Base-by-base conservation (phyloP, 73 alveolate genomes). In the Paramecium tetraurelia region DNA sequence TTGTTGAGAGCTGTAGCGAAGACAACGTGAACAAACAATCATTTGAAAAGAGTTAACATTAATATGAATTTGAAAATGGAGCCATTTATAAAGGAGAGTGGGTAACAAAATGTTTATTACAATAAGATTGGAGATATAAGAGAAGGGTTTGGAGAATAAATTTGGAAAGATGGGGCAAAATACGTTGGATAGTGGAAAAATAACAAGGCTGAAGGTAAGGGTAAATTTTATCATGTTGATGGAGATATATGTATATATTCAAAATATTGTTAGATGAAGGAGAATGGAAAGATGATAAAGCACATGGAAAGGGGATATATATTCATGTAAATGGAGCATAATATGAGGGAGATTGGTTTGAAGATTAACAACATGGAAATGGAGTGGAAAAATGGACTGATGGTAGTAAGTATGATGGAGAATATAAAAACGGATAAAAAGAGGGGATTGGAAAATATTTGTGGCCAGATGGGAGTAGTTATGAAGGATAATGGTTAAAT, bases 331-430 rank as follows among this genome's bases (percentile, higher is more conserved):
- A 92, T 35, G 95, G 95, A 18, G 95, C 95, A 7, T 53, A 58
- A 48, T 92, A 92, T 92, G 95, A 92, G 22, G 95, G 95, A 29
- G 41, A 93, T 41, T 95, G 97, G 96, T 77, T 86, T 48, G 95
- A 87, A 12, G 95, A 95, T 59, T 68, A 86, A n/a, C 36, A 92
- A 88, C 95, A 95, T 72, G 96, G 95, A 11, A 59, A 80, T 24
- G 97, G 97, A 36, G 36, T 85, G 3, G 95, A 93, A 57, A 36
- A 92, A 7, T 95, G 97, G 96, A 69, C 93, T 38, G 96, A 95
- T 59, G 96, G 96, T 6, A 53, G 95, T 27, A 84, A 63, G 57
- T 95, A 95, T 85, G 94, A 93, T 21, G 97, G 97, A n/a, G 75
- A 58, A 35, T 95, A 95, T 80, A 85, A 83, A 53, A 93, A 93